Conservation (phyloP, 208 protist genomes). For the Trypanosoma boissoni region DNA sequence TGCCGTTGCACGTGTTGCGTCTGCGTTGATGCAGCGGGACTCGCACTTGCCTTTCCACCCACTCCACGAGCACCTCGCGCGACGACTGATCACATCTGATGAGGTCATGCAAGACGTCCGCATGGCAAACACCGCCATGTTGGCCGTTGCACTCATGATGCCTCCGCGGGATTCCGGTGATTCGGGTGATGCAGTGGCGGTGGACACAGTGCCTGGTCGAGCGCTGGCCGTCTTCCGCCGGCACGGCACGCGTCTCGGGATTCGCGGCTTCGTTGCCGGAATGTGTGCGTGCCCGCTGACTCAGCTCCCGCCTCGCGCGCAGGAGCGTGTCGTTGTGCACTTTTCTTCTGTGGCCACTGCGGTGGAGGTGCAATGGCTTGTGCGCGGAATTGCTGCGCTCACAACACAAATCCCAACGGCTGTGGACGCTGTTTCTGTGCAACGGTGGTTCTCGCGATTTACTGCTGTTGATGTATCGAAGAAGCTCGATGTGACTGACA, state of each 20-base stretch:
- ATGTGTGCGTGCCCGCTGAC: conserved; percentile 44
- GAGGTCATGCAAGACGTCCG: conserved; percentile 27
- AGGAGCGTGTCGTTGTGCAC: conserved; percentile 58
- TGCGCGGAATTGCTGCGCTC: conserved; percentile 39
- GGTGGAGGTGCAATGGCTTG: conserved; percentile 44
- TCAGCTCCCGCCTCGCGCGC: conserved; percentile 37
- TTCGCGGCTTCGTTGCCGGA: conserved; percentile 64
- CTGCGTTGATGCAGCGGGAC: conserved; percentile 44
- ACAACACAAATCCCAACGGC: conserved; percentile 21
- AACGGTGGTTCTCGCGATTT: conserved; percentile 74
- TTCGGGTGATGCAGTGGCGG: too few relatives aligned
- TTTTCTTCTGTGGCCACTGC: conserved; percentile 56
- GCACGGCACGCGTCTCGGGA: conserved; percentile 38
- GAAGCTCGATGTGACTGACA: conserved; percentile 36
- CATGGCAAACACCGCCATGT: conserved; percentile 18
- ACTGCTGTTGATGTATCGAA: conserved; percentile 55
- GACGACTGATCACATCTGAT: conserved; percentile 38
- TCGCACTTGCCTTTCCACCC: conserved; percentile 60
- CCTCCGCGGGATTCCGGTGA: neutral
- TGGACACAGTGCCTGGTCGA: neutral
- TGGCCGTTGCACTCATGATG: conserved; percentile 27
- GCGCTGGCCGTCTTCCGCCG: conserved; percentile 52
- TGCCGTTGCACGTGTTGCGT: conserved; percentile 25
- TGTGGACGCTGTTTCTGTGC: conserved; percentile 64
- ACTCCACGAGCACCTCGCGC: conserved; percentile 50